Base-by-base conservation (phyloP, 495 filamentous ascomycete species). In the Hypoxylon perforatum region DNA sequence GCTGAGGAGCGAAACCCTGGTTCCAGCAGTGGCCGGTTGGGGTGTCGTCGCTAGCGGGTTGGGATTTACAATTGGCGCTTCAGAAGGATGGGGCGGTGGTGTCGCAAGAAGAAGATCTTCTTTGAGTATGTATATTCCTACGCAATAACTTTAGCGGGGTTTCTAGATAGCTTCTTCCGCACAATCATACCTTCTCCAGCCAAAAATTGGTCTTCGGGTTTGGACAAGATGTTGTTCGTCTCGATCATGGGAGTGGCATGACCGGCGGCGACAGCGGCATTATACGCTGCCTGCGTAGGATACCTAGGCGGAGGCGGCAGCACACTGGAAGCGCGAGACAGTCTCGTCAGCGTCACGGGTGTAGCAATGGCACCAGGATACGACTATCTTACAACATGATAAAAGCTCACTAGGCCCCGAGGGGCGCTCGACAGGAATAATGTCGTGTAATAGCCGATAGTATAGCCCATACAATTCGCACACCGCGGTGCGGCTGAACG, bases 81-180 rank as follows among this genome's bases (percentile, higher is more conserved):
- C 96, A 53, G 93, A 94, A 22, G 94, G 94, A 76, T 98, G 94
- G 4, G 96, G 93, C 56, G 93, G 95, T 54, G 95, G 94, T 57
- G 93, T 97, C 44, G 95, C 94, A 28, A 99, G 90, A 57, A 92
- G 91, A 30, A 99, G 82, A 73, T 96, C 91, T 75, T 98, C 94
- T 75, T 89, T 88, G 17, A 98, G 85, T 39, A 88, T 83, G 71
- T 99, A 99, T 47, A 91, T 92, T 67, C 94, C 93, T 96, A 69
- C 63, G 46, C 42, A 18, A 22, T 30, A 49, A 35, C 39, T 41
- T 71, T 55, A 71, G 65, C 53, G 17, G 44, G 18, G 30, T 17
- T 22, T 14, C 46, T 21, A 57, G 22, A 48, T 18, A 58, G n/a
- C 4, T 33, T 35, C 15, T 36, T 39, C 38, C 33, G 17, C 21